Conservation (phyloP, 2,329 filamentous ascomycete species). For the Neofusicoccum kwambonambiense region DNA sequence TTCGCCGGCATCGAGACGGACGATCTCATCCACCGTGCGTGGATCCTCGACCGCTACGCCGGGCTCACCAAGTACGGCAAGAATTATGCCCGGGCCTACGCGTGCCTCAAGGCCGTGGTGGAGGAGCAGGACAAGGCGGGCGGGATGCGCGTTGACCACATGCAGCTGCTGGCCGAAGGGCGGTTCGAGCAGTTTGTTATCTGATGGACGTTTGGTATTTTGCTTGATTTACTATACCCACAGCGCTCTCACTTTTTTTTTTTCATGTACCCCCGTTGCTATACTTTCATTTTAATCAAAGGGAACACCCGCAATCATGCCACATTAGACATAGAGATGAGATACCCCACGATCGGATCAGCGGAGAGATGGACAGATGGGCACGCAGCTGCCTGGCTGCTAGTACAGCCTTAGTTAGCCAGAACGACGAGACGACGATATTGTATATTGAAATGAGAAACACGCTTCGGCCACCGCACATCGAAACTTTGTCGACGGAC, state of each 20-base stretch:
- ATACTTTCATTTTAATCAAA: neutral
- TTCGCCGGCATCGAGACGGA: constrained; percentile 39
- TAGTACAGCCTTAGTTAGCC: neutral
- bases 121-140: constrained; percentile 24
- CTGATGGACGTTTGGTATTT: neutral
- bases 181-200: constrained; percentile 11
- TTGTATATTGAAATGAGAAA: neutral
- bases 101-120: constrained; percentile 28
- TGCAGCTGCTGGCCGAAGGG: constrained; percentile 6
- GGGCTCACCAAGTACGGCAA: constrained; percentile 32
- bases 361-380: neutral
- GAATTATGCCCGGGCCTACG: constrained; percentile 33
- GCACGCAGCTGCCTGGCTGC: neutral
- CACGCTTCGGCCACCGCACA: neutral
- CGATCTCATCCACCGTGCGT: constrained; percentile 33
- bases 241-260: neutral
- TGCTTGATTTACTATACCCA: neutral
- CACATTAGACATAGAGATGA: no score
- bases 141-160: neutral
- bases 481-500: neutral
- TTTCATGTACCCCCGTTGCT: neutral
- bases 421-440: neutral
- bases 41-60: constrained; percentile 34
- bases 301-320: neutral
- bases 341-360: neutral